Evolutionary conservation across 352 stramenopile genomes (phyloP), one percentile per base, ranked within the genome.

Genomic region (Globisporangium emineosum): DNA sequence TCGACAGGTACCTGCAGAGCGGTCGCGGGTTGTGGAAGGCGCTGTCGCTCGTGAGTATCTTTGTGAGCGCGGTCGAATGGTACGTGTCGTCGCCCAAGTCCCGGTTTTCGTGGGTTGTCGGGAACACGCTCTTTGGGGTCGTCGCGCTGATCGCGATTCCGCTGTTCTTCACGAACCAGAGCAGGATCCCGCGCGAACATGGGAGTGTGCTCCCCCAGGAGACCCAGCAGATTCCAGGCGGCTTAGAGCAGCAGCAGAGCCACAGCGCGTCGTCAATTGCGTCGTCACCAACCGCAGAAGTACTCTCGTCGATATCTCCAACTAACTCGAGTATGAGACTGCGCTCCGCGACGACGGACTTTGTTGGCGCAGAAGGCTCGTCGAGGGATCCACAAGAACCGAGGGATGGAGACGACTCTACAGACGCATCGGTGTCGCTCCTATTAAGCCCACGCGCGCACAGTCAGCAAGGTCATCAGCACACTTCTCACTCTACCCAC

Each of bases 101-200:
- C 30, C 69, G 68, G 8, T 73, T 77, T 43, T 84, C 82, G 57
- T 94, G 86, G 86, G 82, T 93, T 57, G 71, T 90, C 5, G 86
- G 81, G 49, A 93, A 93, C 61, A 91, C 83, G 19, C 65, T 93
- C 12, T 95, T 93, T 69, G 86, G 86, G 4, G 75, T 88, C 55
- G 69, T 91, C 47, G 78, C 78, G 27, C 42, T 93, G 9, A 72
- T 79, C 5, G 83, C 78, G 2, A 70, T 95, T 42, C 86, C 86
- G 19, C 71, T 86, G 9, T 91, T 88, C 64, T 93, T 93, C 63
- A 80, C 74, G 55, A 65, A 78, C 43, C 86, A 93, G 62, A 71
- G 61, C 5, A 77, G 83, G 21, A 68, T 79, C 3, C 72, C 74
- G 5, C 66, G 78, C 12, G 85, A 87, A 2, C 72, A 80, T n/a